Evolutionary conservation across 1,139 yeast genomes (phyloP).

Genomic region (Saccharomyces pastorianus): DNA sequence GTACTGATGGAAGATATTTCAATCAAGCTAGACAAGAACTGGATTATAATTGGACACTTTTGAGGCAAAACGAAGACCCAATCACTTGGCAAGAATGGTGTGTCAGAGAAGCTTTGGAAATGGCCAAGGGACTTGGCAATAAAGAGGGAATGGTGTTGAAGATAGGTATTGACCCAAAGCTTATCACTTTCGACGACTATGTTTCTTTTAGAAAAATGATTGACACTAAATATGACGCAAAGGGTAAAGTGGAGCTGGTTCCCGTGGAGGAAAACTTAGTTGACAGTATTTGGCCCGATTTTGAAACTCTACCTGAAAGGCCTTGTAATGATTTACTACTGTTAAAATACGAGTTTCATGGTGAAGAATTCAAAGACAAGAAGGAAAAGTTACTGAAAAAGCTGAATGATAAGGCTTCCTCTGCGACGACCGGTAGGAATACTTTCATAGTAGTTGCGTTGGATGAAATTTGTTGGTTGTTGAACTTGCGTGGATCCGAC

Average conservation of each 20-base stretch:
- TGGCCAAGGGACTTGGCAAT: constrained; percentile 37
- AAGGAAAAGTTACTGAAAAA: constrained; percentile 24
- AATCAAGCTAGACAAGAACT: constrained; percentile 83
- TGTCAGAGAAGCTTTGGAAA: constrained; percentile 52
- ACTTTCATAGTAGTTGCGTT: constrained; percentile 58
- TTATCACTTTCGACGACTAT: constrained; percentile 48
- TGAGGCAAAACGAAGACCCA: constrained; percentile 73
- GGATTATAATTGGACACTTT: constrained; percentile 78
- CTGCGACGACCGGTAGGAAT: constrained; percentile 4
- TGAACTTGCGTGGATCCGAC: constrained; percentile 80
- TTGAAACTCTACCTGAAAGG: constrained; percentile 42
- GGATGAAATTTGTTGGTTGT: constrained; percentile 90
- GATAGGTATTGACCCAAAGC: constrained; percentile 54
- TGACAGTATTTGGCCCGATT: constrained; percentile 63
- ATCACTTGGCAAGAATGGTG: constrained; percentile 90
- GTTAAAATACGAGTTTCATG: constrained; percentile 42
- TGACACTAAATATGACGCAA: constrained; percentile 20
- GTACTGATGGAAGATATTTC: constrained; percentile 94
- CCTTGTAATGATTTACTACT: constrained; percentile 39
- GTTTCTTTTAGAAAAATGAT: constrained; percentile 33
- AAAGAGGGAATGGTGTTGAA: constrained; percentile 23
- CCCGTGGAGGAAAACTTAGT: constrained; percentile 65
- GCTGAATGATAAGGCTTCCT: constrained; percentile 33
- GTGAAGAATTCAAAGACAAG: constrained; percentile 41
- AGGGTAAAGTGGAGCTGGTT: constrained; percentile 45